These are phyloP conservation scores for Davidsoniella eucalypti DNA, from an alignment of 2,329 filamentous ascomycete genomes.

Conservation along the genomic window DNA sequence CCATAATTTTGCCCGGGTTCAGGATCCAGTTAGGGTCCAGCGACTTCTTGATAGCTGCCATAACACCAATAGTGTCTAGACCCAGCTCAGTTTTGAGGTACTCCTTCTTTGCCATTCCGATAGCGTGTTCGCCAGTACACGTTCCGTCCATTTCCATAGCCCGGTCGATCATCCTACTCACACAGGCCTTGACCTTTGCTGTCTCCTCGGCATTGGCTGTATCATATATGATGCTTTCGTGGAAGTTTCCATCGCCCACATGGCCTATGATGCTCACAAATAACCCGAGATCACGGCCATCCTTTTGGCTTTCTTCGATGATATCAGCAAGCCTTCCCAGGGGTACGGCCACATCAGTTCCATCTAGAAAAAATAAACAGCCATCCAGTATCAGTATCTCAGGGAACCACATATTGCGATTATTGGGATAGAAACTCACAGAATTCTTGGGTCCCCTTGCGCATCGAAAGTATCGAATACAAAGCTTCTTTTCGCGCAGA, in stretches of 20 bases:
- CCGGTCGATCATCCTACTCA: conserved; percentile 81
- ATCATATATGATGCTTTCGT: conserved; percentile 83
- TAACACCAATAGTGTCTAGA: conserved; percentile 61
- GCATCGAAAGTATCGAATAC: conserved; percentile 66
- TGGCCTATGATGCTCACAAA: conserved; percentile 83
- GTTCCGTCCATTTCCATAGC: conserved; percentile 89
- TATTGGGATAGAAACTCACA: conserved; percentile 34
- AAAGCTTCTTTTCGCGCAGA: conserved; percentile 65
- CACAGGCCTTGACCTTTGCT: conserved; percentile 61
- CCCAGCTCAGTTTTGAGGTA: conserved; percentile 67
- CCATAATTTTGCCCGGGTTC: conserved; percentile 87
- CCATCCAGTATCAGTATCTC: not conserved
- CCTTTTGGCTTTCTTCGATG: conserved; percentile 70
- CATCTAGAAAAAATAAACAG: conserved; percentile 31
- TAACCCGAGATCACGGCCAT: conserved; percentile 69
- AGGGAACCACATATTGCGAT: too few relatives aligned
- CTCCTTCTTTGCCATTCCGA: conserved; percentile 76
- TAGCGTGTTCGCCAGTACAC: conserved; percentile 74
- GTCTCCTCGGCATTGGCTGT: conserved; percentile 50
- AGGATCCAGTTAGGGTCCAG: conserved; percentile 77
- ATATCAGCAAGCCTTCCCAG: conserved; percentile 60
- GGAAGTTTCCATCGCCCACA: conserved; percentile 89
- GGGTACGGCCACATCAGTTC: conserved; percentile 70
- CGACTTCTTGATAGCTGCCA: conserved; percentile 69
- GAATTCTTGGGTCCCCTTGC: conserved; percentile 49